Conservation (phyloP, 176 grass and related monocot species). For the Neostapfia colusana region DNA sequence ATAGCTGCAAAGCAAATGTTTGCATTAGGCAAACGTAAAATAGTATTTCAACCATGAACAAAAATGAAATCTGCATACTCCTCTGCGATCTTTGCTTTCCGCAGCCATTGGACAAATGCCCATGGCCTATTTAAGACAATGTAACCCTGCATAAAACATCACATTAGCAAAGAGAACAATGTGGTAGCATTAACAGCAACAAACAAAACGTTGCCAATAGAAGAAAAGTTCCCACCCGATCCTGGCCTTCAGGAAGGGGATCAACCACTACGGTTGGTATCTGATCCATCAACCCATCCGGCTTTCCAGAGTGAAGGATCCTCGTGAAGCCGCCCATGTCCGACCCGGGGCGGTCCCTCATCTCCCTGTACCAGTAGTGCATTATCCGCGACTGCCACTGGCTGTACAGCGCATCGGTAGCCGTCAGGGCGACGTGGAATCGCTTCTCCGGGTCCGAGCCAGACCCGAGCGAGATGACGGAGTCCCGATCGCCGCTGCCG, state of each 20-base stretch:
- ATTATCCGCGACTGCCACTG: constrained; percentile 97
- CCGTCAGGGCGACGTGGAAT: constrained; percentile 91
- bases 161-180: constrained; percentile 4
- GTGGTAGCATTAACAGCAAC: background rate
- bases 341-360: constrained; percentile 59
- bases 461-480: constrained; percentile 8
- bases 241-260: constrained; percentile 72
- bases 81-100: constrained; percentile 68
- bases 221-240: constrained; percentile 53
- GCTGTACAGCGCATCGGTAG: constrained; percentile 87
- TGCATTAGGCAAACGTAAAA: constrained; percentile 25
- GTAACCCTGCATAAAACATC: constrained; percentile 65
- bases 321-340: constrained; percentile 97
- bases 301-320: constrained; percentile 83
- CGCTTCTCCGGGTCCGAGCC: constrained; percentile 51
- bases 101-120: constrained; percentile 96
- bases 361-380: constrained; percentile 92
- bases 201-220: background rate
- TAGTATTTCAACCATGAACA: background rate
- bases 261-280: constrained; percentile 86
- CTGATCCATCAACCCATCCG: constrained; percentile 86
- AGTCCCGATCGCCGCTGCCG: constrained; percentile 25
- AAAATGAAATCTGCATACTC: constrained; percentile 57
- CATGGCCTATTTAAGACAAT: constrained; percentile 97
- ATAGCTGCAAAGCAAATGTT: constrained; percentile 71